These are phyloP conservation scores for Plasmodium falciparum DNA, from an alignment of 169 alveolate genomes.

Conservation along the genomic window DNA sequence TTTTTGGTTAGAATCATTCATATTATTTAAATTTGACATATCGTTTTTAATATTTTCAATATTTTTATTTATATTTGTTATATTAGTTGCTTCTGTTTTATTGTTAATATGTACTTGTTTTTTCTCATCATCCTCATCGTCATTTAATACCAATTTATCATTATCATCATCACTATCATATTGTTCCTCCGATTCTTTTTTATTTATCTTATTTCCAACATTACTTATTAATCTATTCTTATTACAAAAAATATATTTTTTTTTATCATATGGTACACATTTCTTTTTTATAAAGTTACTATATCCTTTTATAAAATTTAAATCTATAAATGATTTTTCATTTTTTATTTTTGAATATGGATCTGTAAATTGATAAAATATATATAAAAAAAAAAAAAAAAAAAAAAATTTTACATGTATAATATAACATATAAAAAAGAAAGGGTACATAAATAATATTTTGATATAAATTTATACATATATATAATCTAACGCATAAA, in stretches of 20 bases:
- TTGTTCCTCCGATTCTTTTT: background rate
- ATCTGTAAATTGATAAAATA: conserved; percentile 20
- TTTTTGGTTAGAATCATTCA: background rate
- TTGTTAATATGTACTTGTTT: background rate
- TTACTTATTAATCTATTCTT: conserved; percentile 13
- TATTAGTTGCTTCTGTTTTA: background rate
- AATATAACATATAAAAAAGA: background rate
- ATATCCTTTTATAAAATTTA: conserved; percentile 7
- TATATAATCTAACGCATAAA: conserved; percentile 19
- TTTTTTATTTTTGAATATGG: background rate
- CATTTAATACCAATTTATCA: conserved; percentile 41
- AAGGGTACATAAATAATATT: background rate
- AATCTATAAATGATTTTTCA: background rate
- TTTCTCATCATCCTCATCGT: conserved; percentile 15
- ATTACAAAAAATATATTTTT: conserved; percentile 1
- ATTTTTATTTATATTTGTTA: background rate
- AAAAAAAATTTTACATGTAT: background rate
- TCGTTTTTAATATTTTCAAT: background rate
- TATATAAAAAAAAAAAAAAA: background rate
- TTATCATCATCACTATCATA: conserved; percentile 41
- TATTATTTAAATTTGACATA: background rate
- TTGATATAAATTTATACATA: background rate
- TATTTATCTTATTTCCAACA: background rate
- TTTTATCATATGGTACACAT: background rate
- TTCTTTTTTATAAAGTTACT: background rate